phyloP scores from a whole-genome alignment of 805 yeast genomes.

The Saccharomycopsis capsularis region DNA sequence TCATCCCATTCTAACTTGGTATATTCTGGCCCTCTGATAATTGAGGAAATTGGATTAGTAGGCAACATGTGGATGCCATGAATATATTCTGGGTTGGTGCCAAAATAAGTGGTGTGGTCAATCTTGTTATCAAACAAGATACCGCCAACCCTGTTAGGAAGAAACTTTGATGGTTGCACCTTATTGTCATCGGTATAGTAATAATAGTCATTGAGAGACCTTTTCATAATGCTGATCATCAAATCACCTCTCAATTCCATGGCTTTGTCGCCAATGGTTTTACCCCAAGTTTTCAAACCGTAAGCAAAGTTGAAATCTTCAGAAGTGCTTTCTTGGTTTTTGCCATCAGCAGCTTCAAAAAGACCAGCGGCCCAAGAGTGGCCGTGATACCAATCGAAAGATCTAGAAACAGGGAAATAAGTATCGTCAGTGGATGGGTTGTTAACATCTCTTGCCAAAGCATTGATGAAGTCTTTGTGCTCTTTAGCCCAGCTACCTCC shows the following conservation, averaged over 20 bases:
- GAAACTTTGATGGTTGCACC: slow-evolving; percentile 42
- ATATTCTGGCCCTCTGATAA: slow-evolving; percentile 45
- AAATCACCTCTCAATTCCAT: slow-evolving; percentile 50
- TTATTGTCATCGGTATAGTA: slow-evolving; percentile 42
- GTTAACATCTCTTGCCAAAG: slow-evolving; percentile 58
- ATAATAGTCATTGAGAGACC: slow-evolving; percentile 51
- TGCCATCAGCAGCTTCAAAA: slow-evolving; percentile 55
- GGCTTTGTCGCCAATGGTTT: slow-evolving; percentile 44
- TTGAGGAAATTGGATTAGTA: slow-evolving; percentile 59
- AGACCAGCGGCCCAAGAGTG: slow-evolving; percentile 73
- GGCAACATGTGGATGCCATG: slow-evolving; percentile 80
- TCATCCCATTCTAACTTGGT: slow-evolving; percentile 55
- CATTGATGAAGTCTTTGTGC: slow-evolving; percentile 51
- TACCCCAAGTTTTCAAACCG: slow-evolving; percentile 64
- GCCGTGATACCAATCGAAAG: slow-evolving; percentile 66
- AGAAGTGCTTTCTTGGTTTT: slow-evolving; percentile 62
- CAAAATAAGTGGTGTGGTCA: slow-evolving; percentile 68
- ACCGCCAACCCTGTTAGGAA: slow-evolving; percentile 58
- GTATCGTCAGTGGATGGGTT: slow-evolving; percentile 48
- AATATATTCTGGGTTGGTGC: slow-evolving; percentile 50
- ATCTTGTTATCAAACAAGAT: slow-evolving; percentile 64
- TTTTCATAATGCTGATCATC: slow-evolving; percentile 47
- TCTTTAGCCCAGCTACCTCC: slow-evolving; percentile 48
- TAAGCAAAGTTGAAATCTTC: slow-evolving; percentile 67
- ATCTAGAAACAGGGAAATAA: slow-evolving; percentile 57